phyloP scores from a whole-genome alignment of 1,284 basidiomycete species.

The Violaceomyces palustris region DNA sequence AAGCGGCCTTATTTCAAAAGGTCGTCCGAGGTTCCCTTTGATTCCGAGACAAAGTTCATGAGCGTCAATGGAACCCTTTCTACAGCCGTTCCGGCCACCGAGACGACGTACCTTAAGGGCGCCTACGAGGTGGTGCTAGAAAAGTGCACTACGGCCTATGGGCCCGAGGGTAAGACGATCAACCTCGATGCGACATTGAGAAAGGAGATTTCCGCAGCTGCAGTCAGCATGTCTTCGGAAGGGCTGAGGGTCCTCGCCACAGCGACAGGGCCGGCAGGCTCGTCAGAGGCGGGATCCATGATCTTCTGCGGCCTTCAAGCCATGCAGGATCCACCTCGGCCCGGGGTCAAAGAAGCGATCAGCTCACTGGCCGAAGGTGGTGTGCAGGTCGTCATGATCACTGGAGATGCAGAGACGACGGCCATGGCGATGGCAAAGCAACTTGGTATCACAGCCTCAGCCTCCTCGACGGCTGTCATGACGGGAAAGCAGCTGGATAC shows the following conservation, averaged over 20 bases:
- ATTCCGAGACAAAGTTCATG: conserved; percentile 89
- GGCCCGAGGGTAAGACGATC: conserved; percentile 75
- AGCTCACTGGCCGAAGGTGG: conserved; percentile 73
- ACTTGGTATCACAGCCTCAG: conserved; percentile 64
- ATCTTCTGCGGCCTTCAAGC: conserved; percentile 89
- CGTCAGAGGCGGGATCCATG: conserved; percentile 58
- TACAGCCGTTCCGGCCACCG: conserved; percentile 55
- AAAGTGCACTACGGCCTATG: conserved; percentile 79
- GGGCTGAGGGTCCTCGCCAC: conserved; percentile 85
- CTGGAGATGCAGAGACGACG: conserved; percentile 87
- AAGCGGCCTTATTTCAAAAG: conserved; percentile 68
- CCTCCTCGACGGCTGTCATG: conserved; percentile 57
- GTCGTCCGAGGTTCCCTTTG: conserved; percentile 77
- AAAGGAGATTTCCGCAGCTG: conserved; percentile 65
- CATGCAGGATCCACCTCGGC: conserved; percentile 90
- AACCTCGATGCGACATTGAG: conserved; percentile 66
- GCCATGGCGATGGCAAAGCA: conserved; percentile 81
- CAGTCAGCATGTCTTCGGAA: conserved; percentile 65
- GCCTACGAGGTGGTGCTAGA: conserved; percentile 82
- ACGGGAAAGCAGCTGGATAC: conserved; percentile 81
- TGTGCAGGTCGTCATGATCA: conserved; percentile 96
- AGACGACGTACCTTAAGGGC: conserved; percentile 86
- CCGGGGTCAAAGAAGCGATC: conserved; percentile 86
- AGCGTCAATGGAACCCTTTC: conserved; percentile 65
- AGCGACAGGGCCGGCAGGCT: conserved; percentile 64